phyloP scores from a whole-genome alignment of 2,329 filamentous ascomycete genomes.

The Penicillium sp. region DNA sequence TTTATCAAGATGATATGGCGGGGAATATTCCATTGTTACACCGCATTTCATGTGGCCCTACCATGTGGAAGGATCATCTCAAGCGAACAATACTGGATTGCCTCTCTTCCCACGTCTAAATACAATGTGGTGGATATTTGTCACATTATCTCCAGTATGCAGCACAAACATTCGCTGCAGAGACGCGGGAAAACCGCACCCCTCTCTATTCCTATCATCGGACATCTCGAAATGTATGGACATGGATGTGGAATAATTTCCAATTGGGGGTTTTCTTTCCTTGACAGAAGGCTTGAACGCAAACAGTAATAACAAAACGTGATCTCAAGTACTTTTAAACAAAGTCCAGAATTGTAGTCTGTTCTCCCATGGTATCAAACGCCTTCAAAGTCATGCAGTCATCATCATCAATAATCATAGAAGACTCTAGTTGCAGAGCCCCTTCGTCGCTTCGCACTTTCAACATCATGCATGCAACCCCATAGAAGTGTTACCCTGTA shows the following conservation, averaged over 20 bases:
- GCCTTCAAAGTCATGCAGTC: conserved; percentile 4
- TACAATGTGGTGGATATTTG: neutral
- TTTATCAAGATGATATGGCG: conserved; percentile 16
- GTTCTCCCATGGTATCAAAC: conserved; percentile 3
- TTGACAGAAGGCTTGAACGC: neutral
- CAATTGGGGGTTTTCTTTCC: neutral
- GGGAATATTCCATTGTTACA: conserved; percentile 11
- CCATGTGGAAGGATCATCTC: neutral
- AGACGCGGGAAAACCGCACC: neutral
- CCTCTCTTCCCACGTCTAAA: neutral
- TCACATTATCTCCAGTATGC: neutral
- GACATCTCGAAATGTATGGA: neutral
- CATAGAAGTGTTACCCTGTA: neutral
- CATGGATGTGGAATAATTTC: neutral
- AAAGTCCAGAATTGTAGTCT: neutral
- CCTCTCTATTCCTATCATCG: neutral
- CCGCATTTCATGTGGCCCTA: neutral
- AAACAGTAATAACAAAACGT: neutral
- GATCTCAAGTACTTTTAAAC: conserved; percentile 1
- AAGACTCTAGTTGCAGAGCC: neutral
- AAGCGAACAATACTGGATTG: neutral
- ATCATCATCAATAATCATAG: conserved; percentile 11
- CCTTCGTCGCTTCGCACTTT: neutral
- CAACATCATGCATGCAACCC: neutral
- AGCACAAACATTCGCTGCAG: neutral